Conservation (phyloP, 2,329 filamentous ascomycete species). For the Aspergillus quadrilineatus region DNA sequence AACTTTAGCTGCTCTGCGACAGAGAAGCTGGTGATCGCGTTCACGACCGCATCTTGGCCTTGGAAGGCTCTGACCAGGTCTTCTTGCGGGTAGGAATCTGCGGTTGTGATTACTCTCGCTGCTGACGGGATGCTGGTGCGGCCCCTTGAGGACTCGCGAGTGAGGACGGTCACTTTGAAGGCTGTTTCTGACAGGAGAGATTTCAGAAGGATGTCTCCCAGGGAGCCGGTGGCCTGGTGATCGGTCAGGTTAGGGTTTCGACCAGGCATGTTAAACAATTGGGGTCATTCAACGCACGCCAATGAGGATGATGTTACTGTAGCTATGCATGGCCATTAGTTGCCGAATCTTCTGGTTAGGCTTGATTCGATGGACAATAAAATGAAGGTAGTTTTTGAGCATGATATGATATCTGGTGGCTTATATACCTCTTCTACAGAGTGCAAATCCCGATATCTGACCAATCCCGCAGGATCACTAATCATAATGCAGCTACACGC, state of each 20-base stretch:
- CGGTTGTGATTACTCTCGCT: background rate
- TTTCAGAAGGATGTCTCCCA: slow-evolving; percentile 2
- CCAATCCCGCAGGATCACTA: too few relatives aligned
- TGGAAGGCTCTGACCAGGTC: slow-evolving; percentile 13
- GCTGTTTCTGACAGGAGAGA: slow-evolving; percentile 7
- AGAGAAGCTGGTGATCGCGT: slow-evolving; percentile 14
- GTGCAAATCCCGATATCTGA: too few relatives aligned
- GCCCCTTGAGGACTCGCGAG: background rate
- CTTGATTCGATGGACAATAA: too few relatives aligned
- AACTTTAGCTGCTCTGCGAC: slow-evolving; percentile 17
- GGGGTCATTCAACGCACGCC: background rate
- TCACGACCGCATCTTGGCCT: slow-evolving; percentile 20
- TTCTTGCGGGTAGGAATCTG: background rate
- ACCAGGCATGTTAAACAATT: too few relatives aligned
- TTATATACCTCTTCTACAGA: too few relatives aligned
- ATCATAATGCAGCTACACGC: too few relatives aligned
- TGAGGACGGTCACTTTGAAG: background rate
- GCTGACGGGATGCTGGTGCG: background rate
- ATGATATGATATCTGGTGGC: too few relatives aligned
- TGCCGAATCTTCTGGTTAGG: too few relatives aligned
- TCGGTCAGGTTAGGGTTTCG: background rate
- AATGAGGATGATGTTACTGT: slow-evolving; percentile 10
- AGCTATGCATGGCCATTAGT: background rate
- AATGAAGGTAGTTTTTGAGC: too few relatives aligned
- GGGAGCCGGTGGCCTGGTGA: background rate